These are phyloP conservation scores for Acarospora socialis DNA, from an alignment of 2,329 filamentous ascomycete genomes.

Conservation along the genomic window DNA sequence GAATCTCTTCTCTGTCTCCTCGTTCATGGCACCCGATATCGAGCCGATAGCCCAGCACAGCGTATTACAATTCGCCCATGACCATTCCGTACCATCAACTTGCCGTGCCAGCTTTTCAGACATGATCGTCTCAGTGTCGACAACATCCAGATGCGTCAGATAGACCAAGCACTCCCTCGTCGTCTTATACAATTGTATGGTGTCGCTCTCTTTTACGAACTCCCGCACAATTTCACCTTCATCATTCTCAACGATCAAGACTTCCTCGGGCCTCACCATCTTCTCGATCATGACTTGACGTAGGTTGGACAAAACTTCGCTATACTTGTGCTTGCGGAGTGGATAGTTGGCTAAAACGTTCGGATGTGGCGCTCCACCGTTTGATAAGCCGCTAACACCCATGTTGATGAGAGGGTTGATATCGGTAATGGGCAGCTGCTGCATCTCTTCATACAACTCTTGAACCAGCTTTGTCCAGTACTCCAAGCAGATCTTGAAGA, in stretches of 20 bases:
- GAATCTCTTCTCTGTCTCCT: conserved; percentile 97
- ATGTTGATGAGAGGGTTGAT: conserved; percentile 79
- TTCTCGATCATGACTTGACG: conserved; percentile 99
- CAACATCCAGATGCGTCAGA: conserved; percentile 89
- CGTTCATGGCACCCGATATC: conserved; percentile 97
- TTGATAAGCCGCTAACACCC: conserved; percentile 53
- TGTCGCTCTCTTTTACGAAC: conserved; percentile 98
- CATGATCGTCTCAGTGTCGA: conserved; percentile 98
- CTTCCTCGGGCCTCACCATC: conserved; percentile 97
- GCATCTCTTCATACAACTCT: conserved; percentile 98
- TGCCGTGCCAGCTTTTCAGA: conserved; percentile 93
- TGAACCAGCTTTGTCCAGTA: conserved; percentile 99
- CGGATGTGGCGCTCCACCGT: conserved; percentile 74
- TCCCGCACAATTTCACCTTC: conserved; percentile 98
- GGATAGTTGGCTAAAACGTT: conserved; percentile 77
- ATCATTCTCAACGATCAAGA: conserved; percentile 97
- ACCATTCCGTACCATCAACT: conserved; percentile 93
- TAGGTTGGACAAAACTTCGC: conserved; percentile 82
- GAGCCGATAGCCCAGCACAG: conserved; percentile 99
- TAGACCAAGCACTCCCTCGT: conserved; percentile 95
- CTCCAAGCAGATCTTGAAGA: conserved; percentile 98
- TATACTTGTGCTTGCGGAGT: conserved; percentile 94
- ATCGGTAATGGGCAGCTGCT: conserved; percentile 83
- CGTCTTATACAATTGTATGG: conserved; percentile 97
- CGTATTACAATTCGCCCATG: conserved; percentile 99